phyloP scores from a whole-genome alignment of 495 filamentous ascomycete species.

The Penicillium macrosclerotiorum region DNA sequence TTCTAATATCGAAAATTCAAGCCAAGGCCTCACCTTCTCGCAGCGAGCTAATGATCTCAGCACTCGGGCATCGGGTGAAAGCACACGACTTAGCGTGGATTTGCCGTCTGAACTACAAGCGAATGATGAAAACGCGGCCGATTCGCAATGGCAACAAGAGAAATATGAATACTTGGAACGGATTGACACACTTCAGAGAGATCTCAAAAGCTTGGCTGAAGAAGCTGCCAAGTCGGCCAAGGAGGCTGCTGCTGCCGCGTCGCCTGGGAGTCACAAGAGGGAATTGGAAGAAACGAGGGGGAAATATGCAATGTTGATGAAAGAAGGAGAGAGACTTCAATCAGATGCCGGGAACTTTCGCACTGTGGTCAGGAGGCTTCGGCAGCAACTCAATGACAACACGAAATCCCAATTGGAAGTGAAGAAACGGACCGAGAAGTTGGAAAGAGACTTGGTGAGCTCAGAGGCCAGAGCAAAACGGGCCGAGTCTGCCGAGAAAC shows the following conservation, averaged over 20 bases:
- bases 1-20: slow-evolving; percentile 4
- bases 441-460: slow-evolving; percentile 59
- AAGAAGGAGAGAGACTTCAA: slow-evolving; percentile 88
- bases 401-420: slow-evolving; percentile 44
- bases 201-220: slow-evolving; percentile 80
- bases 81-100: slow-evolving; percentile 16
- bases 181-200: slow-evolving; percentile 89
- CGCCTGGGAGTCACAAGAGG: slow-evolving; percentile 65
- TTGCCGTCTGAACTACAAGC: slow-evolving; percentile 10
- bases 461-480: slow-evolving; percentile 59
- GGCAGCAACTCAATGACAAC: slow-evolving; percentile 61
- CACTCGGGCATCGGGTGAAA: slow-evolving; percentile 12
- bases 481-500: slow-evolving; percentile 65
- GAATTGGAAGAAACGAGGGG: slow-evolving; percentile 86
- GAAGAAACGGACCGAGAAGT: slow-evolving; percentile 61
- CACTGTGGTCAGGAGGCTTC: slow-evolving; percentile 78
- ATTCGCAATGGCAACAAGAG: slow-evolving; percentile 72
- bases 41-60: slow-evolving; percentile 4
- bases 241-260: slow-evolving; percentile 57
- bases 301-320: slow-evolving; percentile 81
- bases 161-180: slow-evolving; percentile 79
- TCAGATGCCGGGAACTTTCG: slow-evolving; percentile 75
- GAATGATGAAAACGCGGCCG: slow-evolving; percentile 55
- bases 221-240: slow-evolving; percentile 72
- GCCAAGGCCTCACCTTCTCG: slow-evolving; percentile 6